Evolutionary conservation across 2,329 filamentous ascomycete genomes (phyloP).

Genomic region (Aspergillus pseudotamarii): DNA sequence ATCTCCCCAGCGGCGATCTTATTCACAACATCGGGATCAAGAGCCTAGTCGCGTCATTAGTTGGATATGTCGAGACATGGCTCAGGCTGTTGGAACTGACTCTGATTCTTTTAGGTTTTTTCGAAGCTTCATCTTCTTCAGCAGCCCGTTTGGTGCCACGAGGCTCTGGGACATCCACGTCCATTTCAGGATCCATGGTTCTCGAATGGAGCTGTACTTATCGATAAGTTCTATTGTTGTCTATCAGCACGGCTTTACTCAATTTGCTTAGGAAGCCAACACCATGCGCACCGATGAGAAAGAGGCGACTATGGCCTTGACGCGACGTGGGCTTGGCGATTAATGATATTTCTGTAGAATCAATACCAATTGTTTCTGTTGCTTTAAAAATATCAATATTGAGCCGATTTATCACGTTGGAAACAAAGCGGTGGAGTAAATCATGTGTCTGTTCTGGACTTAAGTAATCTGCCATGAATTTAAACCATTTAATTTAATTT

Average conservation of each 20-base stretch:
- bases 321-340: background rate
- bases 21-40: constrained; percentile 92
- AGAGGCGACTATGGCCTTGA: background rate
- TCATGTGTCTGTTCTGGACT: background rate
- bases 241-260: background rate
- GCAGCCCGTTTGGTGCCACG: constrained; percentile 55
- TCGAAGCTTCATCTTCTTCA: constrained; percentile 42
- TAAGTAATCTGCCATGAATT: background rate
- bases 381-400: background rate
- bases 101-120: constrained; percentile 54
- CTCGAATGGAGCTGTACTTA: background rate
- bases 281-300: background rate
- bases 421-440: constrained; percentile 11
- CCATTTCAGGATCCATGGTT: constrained; percentile 38
- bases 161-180: constrained; percentile 41
- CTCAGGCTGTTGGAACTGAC: constrained; percentile 18
- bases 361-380: background rate
- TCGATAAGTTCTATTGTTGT: background rate
- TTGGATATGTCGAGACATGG: background rate
- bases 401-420: background rate
- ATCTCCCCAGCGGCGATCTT: constrained; percentile 99
- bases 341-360: background rate
- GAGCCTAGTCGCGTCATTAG: constrained; percentile 59
- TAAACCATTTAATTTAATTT: background rate
- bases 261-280: background rate